These are phyloP conservation scores for Pulveroboletus sp. DNA, from an alignment of 1,284 basidiomycete species.

Conservation along the genomic window DNA sequence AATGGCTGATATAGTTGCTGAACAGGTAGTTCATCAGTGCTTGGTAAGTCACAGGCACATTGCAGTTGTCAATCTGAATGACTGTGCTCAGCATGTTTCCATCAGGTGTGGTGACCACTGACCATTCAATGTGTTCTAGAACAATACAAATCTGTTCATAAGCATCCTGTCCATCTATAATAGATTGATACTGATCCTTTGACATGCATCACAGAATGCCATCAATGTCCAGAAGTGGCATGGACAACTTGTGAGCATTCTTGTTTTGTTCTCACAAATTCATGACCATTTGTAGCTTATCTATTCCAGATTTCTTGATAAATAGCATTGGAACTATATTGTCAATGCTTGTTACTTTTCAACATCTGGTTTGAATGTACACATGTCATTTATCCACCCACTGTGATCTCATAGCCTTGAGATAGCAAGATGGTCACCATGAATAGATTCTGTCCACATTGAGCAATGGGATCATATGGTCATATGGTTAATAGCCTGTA, in stretches of 20 bases:
- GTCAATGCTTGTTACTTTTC: background rate
- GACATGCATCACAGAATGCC: constrained; percentile 25
- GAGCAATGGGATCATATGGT: too few species aligned
- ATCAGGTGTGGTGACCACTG: constrained; percentile 33
- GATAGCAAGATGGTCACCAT: too few species aligned
- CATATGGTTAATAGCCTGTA: too few species aligned
- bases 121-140: constrained; percentile 33
- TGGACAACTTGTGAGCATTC: constrained; percentile 39
- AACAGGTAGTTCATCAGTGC: constrained; percentile 38
- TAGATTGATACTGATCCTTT: constrained; percentile 21
- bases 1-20: constrained; percentile 19
- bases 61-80: constrained; percentile 38
- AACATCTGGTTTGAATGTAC: too few species aligned
- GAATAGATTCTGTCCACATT: too few species aligned
- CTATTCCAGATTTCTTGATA: constrained; percentile 27
- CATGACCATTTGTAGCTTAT: constrained; percentile 20
- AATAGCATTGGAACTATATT: constrained; percentile 39
- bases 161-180: constrained; percentile 38
- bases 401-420: too few species aligned
- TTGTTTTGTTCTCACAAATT: constrained; percentile 34
- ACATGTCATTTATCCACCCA: too few species aligned
- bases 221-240: constrained; percentile 38
- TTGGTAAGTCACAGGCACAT: constrained; percentile 31
- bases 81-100: constrained; percentile 40
- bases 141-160: constrained; percentile 41